Evolutionary conservation across 2,329 filamentous ascomycete species (phyloP).

Genomic region (Cadophora sp.): DNA sequence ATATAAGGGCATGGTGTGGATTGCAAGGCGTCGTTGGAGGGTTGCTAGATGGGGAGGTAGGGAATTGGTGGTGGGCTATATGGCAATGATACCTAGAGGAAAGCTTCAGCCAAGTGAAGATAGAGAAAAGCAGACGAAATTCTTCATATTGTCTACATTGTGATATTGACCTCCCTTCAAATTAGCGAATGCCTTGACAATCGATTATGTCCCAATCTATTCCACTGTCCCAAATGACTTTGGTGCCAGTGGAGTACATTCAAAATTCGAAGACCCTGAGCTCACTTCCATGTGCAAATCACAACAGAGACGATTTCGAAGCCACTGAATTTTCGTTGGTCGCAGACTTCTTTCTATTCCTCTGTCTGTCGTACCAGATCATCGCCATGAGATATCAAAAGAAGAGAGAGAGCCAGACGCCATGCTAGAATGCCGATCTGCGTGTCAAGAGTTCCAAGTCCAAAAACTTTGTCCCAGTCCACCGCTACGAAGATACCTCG

Average conservation of each 20-base stretch:
- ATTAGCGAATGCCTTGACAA: too few species aligned
- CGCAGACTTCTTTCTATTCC: background rate
- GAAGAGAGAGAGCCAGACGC: constrained; percentile 19
- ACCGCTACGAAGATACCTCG: background rate
- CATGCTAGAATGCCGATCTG: constrained; percentile 29
- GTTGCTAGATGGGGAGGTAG: background rate
- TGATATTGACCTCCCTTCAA: background rate
- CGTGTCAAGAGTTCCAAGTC: background rate
- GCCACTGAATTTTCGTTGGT: background rate
- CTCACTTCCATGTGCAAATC: too few species aligned
- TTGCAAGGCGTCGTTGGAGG: background rate
- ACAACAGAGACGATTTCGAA: background rate
- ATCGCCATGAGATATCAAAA: background rate
- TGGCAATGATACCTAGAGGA: constrained; percentile 10
- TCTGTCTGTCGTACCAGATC: background rate
- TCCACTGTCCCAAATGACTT: too few species aligned
- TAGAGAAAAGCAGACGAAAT: background rate
- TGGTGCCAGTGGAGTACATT: too few species aligned
- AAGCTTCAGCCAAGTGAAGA: background rate
- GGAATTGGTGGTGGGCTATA: background rate
- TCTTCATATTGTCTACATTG: background rate
- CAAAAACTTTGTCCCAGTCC: background rate
- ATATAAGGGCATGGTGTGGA: constrained; percentile 12
- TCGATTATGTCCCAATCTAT: too few species aligned
- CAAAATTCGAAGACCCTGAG: too few species aligned